Evolutionary conservation across 2,329 filamentous ascomycete species (phyloP).

Genomic region (Cercospora brassicicola): DNA sequence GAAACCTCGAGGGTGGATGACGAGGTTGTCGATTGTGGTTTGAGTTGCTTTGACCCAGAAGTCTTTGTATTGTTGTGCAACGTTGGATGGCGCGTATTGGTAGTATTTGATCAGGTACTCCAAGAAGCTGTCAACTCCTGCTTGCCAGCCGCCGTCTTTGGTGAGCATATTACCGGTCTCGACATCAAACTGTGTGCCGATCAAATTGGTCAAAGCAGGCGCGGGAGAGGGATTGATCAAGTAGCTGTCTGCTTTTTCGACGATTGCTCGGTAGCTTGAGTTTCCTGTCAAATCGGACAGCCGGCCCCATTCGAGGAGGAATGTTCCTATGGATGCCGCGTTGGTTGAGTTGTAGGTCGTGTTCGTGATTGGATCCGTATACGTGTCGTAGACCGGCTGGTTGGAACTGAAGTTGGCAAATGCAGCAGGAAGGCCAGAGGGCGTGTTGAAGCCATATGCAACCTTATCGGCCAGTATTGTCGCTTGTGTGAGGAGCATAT

Average conservation of each 20-base stretch:
- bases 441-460: conserved; percentile 28
- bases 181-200: conserved; percentile 32
- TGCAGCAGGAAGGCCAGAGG: conserved; percentile 26
- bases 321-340: conserved; percentile 25
- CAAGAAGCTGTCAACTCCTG: conserved; percentile 37
- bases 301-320: conserved; percentile 30
- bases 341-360: conserved; percentile 33
- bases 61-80: conserved; percentile 27
- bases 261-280: conserved; percentile 18
- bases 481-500: conserved; percentile 26
- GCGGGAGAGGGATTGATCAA: conserved; percentile 15
- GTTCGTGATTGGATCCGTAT: conserved; percentile 15
- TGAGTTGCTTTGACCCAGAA: conserved; percentile 37
- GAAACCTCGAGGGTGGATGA: conserved; percentile 32
- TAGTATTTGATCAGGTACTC: conserved; percentile 41
- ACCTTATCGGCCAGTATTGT: conserved; percentile 27
- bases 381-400: conserved; percentile 30
- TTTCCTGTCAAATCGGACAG: conserved; percentile 33
- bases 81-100: conserved; percentile 33
- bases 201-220: conserved; percentile 33
- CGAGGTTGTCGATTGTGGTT: conserved; percentile 36
- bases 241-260: conserved; percentile 18
- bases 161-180: conserved; percentile 32
- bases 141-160: conserved; percentile 38
- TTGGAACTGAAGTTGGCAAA: conserved; percentile 22